Evolutionary conservation across 306 rosid genomes (phyloP), one percentile per base, ranked within the genome.

Genomic region (Carpinus viminea): DNA sequence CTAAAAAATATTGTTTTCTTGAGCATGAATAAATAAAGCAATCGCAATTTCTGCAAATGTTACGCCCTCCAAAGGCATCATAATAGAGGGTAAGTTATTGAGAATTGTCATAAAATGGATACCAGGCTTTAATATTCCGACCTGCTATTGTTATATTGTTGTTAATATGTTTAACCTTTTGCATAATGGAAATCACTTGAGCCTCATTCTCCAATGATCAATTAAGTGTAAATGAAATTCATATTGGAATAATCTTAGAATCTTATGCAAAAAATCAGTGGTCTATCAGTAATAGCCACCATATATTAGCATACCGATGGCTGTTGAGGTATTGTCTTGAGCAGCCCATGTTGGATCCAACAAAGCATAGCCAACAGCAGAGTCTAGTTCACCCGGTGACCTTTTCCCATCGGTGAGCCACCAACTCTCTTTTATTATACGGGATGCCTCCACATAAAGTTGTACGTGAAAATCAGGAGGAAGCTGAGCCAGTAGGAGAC

Each of bases 311-410:
- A 74, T 90, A 95, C 99, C 99, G 13, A 93, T 89, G 47, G 97
- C 98, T 43, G 98, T 95, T 48, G 99, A 95, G 82, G 99, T 95
- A 80, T 95, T 95, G 88, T 95, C 98, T 85, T 95, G 98, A 77
- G 99, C 97, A 65, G 99, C 99, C 99, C 99, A 93, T 36, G 97
- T 87, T 79, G 99, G 98, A 91, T 92, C 99, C 84, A 95, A 89
- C 90, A 95, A 90, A 74, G 99, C 93, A 84, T 95, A 95, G 76
- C 98, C 98, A 71, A 92, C 96, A 53, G 99, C 99, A 53, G 99
- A 95, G 85, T 95, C 95, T 77, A 93, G 85, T 86, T 93, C 99
- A 64, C 86, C 89, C 21, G 84, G 83, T 13, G 96, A 89, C 81
- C 94, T 84, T 77, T 88, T 95, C 43, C 88, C 82, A 86, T 95